Percentiles rank a stretch among this genome's conserved stretches.
Evolutionary conservation across 768 basidiomycete genomes (phyloP).

Genomic region (Podaxis mareebaensis): DNA sequence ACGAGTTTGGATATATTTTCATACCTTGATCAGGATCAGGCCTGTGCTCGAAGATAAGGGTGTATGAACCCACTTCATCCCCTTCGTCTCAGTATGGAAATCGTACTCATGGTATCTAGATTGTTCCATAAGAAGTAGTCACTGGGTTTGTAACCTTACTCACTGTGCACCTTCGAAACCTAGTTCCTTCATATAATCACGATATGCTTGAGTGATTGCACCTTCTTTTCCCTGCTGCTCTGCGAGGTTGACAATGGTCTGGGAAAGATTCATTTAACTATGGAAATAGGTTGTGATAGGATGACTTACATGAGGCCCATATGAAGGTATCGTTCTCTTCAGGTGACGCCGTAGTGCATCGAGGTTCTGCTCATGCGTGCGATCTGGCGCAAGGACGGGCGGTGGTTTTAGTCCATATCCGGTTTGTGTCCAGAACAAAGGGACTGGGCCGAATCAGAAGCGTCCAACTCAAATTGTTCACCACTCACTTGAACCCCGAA

Average conservation of each 20-base stretch:
- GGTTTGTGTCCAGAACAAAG: slow-evolving; percentile 90
- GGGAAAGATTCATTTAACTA: slow-evolving; percentile 13
- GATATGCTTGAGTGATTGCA: slow-evolving; percentile 74
- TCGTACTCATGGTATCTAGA: slow-evolving; percentile 81
- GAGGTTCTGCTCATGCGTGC: slow-evolving; percentile 71
- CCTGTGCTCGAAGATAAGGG: background rate
- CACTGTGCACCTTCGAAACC: slow-evolving; percentile 58
- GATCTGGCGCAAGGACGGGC: slow-evolving; percentile 71
- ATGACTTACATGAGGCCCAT: slow-evolving; percentile 73
- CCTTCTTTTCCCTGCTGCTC: slow-evolving; percentile 91
- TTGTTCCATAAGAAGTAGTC: slow-evolving; percentile 6
- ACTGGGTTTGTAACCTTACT: slow-evolving; percentile 22
- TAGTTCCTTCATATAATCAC: slow-evolving; percentile 62
- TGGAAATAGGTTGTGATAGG: background rate
- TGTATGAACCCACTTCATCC: slow-evolving; percentile 75
- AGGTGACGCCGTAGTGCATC: slow-evolving; percentile 78
- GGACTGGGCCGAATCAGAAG: slow-evolving; percentile 53
- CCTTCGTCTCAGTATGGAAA: slow-evolving; percentile 90
- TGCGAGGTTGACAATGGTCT: slow-evolving; percentile 88
- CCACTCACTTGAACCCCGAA: slow-evolving; percentile 83
- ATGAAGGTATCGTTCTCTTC: slow-evolving; percentile 57
- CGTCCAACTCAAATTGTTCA: slow-evolving; percentile 17
- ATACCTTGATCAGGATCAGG: slow-evolving; percentile 50
- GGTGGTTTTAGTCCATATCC: slow-evolving; percentile 88
- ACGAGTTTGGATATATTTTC: slow-evolving; percentile 88